phyloP scores from a whole-genome alignment of 768 basidiomycete genomes.

The Psilocybe subaeruginosa region DNA sequence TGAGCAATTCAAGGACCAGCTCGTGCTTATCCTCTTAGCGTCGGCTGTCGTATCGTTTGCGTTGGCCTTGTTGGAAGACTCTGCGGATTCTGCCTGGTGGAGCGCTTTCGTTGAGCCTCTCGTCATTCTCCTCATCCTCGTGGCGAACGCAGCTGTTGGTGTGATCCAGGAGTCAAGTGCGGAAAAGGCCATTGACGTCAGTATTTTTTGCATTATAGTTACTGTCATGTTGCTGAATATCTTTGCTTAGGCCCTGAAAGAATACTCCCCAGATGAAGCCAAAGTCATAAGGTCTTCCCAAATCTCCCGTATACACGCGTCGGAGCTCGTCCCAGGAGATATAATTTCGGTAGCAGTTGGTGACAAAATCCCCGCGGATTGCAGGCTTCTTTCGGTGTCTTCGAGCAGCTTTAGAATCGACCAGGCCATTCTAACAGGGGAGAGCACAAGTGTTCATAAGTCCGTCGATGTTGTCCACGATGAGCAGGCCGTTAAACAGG shows the following conservation, averaged over 20 bases:
- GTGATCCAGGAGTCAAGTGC: slow-evolving; percentile 97
- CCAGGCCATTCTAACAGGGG: slow-evolving; percentile 96
- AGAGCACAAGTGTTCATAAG: slow-evolving; percentile 90
- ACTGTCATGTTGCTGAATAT: slow-evolving; percentile 2
- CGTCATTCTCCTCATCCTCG: slow-evolving; percentile 93
- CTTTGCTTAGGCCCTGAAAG: slow-evolving; percentile 78
- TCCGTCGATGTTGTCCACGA: slow-evolving; percentile 69
- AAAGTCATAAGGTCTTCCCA: slow-evolving; percentile 81
- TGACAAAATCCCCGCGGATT: slow-evolving; percentile 95
- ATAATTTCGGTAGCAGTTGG: slow-evolving; percentile 91
- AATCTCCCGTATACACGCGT: slow-evolving; percentile 76
- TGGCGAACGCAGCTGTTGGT: slow-evolving; percentile 97
- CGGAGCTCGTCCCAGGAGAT: slow-evolving; percentile 93
- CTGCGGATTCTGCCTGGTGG: slow-evolving; percentile 62
- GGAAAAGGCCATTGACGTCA: slow-evolving; percentile 95
- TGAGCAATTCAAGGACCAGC: slow-evolving; percentile 99
- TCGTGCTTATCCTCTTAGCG: slow-evolving; percentile 94
- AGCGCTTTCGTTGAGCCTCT: slow-evolving; percentile 95
- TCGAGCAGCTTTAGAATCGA: slow-evolving; percentile 95
- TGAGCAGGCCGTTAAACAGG: slow-evolving; percentile 88
- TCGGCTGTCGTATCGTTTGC: slow-evolving; percentile 94
- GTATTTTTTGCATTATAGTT: slow-evolving; percentile 30
- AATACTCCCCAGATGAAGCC: slow-evolving; percentile 97
- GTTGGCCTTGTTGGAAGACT: slow-evolving; percentile 85
- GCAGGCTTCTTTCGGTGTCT: slow-evolving; percentile 83